Evolutionary conservation across 805 yeast species (phyloP).

Genomic region (Saccharomyces eubayanus): DNA sequence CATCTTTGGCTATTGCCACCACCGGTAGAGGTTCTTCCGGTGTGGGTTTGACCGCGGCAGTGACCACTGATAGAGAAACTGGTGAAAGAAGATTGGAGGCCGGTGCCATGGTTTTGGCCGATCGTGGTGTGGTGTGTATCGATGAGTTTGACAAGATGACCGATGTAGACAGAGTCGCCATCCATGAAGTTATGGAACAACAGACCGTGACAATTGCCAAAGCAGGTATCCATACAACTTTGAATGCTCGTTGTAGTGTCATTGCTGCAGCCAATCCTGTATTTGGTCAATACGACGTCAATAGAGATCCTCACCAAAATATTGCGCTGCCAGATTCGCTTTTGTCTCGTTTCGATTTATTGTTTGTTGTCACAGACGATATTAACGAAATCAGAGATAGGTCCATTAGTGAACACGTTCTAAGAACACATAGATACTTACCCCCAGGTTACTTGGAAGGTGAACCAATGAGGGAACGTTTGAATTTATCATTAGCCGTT

Average conservation of each 20-base stretch:
- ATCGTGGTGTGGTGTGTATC: slow-evolving; percentile 93
- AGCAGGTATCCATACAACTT: slow-evolving; percentile 94
- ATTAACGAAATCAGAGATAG: slow-evolving; percentile 79
- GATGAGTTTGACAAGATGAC: slow-evolving; percentile 99
- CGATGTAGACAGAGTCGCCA: slow-evolving; percentile 93
- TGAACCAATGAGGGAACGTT: slow-evolving; percentile 79
- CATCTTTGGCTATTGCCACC: slow-evolving; percentile 91
- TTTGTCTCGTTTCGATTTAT: slow-evolving; percentile 89
- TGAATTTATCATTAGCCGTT: slow-evolving; percentile 65
- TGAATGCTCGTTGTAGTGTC: slow-evolving; percentile 93
- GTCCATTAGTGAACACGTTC: slow-evolving; percentile 84
- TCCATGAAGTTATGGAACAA: slow-evolving; percentile 99
- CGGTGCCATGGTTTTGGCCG: slow-evolving; percentile 98
- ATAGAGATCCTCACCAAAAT: slow-evolving; percentile 91
- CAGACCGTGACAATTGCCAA: slow-evolving; percentile 97
- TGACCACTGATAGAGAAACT: slow-evolving; percentile 90
- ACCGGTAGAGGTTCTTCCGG: slow-evolving; percentile 99
- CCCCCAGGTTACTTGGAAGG: slow-evolving; percentile 89
- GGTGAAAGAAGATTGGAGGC: slow-evolving; percentile 96
- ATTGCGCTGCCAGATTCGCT: slow-evolving; percentile 95
- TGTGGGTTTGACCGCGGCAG: slow-evolving; percentile 98
- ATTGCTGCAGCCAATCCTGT: slow-evolving; percentile 98
- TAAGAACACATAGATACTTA: slow-evolving; percentile 83
- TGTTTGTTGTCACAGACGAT: slow-evolving; percentile 94
- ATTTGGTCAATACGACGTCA: slow-evolving; percentile 92